Conservation (phyloP, 73 alveolate genomes). For the Durusdinium trenchii region DNA sequence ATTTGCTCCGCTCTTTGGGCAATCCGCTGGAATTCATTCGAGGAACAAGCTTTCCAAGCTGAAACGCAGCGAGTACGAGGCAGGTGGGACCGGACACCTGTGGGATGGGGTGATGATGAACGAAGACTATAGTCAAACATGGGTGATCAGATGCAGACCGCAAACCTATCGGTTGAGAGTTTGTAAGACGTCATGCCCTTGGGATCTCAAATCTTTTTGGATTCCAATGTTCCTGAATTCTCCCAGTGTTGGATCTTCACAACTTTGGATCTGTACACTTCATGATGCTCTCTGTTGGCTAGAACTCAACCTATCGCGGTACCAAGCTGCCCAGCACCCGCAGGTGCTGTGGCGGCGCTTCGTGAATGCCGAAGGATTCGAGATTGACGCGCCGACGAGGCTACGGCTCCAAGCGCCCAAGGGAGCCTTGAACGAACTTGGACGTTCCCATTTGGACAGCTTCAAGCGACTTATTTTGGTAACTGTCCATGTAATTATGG, state of each 20-base stretch:
- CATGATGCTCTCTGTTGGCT: too few relatives aligned
- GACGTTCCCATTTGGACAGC: background rate
- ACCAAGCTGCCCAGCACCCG: background rate
- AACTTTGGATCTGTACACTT: too few relatives aligned
- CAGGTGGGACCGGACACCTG: background rate
- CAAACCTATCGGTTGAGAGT: background rate
- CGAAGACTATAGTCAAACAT: too few relatives aligned
- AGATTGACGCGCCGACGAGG: background rate
- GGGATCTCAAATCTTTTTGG: too few relatives aligned
- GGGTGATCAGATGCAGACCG: too few relatives aligned
- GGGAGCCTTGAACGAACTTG: background rate
- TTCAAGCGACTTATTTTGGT: background rate
- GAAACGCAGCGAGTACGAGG: conserved; percentile 88
- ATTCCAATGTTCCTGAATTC: too few relatives aligned
- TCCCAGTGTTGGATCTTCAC: too few relatives aligned
- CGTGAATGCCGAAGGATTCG: conserved; percentile 29
- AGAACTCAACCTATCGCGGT: too few relatives aligned
- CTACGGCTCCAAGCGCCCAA: background rate
- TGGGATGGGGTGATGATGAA: background rate
- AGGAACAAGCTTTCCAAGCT: conserved; percentile 75
- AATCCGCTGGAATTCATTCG: too few relatives aligned
- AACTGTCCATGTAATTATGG: background rate
- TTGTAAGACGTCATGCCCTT: background rate
- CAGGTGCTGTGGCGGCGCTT: conserved; percentile 51
- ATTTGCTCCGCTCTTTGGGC: too few relatives aligned